Evolutionary conservation across 331 rosid species (phyloP), one percentile per base, ranked within the genome.

Genomic region (Rosa hybrid): DNA sequence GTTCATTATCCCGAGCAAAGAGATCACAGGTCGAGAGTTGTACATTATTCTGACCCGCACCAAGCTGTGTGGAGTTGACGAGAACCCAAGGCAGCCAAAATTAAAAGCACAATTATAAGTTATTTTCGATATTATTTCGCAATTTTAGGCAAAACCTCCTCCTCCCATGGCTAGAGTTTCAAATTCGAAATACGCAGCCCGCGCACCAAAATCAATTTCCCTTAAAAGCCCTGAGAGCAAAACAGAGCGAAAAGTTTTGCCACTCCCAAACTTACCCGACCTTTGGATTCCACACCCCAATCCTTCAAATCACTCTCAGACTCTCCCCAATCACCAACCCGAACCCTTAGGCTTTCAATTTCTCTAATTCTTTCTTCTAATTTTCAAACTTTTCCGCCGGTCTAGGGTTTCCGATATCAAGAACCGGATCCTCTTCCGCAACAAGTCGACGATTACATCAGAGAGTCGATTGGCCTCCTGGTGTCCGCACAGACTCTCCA

Each of bases 401-500:
- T 69, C 30, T 77, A 74, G 82, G 81, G 68, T 81, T 82, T 74
- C n/a, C 54, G 51, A 49, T 45, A 63, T 60, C 75, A 51, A 21
- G 46, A 39, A 78, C 14, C 16, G 99, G 93, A 85, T 81, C 39
- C 39, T 34, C 90, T 90, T 81, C 90, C 94, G 42, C 79, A 23
- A 41, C 84, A 84, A 14, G 39, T 90, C 17, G 90, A 91, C 16
- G 89, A 86, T 42, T 90, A 83, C 86, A 81, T 92, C 74, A 91
- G 88, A 68, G 87, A 90, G 86, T 76, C 94, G 63, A 90, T 95
- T 21, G 97, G 98, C 4, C 91, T 93, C 23, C 94, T 94, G 4
- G 84, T 91, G 8, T 87, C 99, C 0, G 23, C 72, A 1, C 84
- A 27, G 44, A 91, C 97, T 39, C 89, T 95, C 44, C 87, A 83